Base-by-base conservation (phyloP, 1,139 yeast species). In the Ashbya aceris region DNA sequence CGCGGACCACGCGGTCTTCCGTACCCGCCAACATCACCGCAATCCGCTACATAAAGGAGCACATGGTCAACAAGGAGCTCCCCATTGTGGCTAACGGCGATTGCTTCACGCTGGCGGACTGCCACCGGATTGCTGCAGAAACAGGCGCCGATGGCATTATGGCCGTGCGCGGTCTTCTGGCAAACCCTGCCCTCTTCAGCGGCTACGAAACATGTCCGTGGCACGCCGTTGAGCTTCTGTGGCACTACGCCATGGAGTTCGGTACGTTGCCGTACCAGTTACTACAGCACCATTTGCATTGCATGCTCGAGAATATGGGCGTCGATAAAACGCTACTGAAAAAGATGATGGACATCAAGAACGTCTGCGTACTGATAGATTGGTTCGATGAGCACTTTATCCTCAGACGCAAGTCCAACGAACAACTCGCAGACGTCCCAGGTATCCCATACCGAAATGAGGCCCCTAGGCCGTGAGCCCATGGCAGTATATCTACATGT, bases 11-110 rank as follows among this genome's bases (percentile, higher is more conserved):
- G 4, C 69, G 98, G 47, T 83, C 95, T 1, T 79, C 93, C 0
- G 74, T 76, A 33, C 93, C 96, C 0, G 94, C 81, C 2, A 76
- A 89, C 60, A 70, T 82, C 36, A 93, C 83, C 26, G 96, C 95
- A 11, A 89, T 91, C 33, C 77, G 73, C 52, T 62, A 67, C 11
- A 72, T 91, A 13, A 79, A 80, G 48, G 72, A 73, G 23, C 50
- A 53, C 4, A 45, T 60, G 6, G 48, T 45, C 23, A 61, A 70
- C 2, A 84, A 83, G 1, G 45, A 48, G 3, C 77, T 83, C 0
- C 97, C 97, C 0, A 89, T 93, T 0, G 81, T 91, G 10, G 96
- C 98, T 2, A 93, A 93, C 56, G 98, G 98, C 8, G 98, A 93
- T 62, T 91, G 95, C 52, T 83, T 83, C 54, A 62, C 75, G 1